Base-by-base conservation (phyloP, 331 rosid species). In the Stylosanthes scabra region DNA sequence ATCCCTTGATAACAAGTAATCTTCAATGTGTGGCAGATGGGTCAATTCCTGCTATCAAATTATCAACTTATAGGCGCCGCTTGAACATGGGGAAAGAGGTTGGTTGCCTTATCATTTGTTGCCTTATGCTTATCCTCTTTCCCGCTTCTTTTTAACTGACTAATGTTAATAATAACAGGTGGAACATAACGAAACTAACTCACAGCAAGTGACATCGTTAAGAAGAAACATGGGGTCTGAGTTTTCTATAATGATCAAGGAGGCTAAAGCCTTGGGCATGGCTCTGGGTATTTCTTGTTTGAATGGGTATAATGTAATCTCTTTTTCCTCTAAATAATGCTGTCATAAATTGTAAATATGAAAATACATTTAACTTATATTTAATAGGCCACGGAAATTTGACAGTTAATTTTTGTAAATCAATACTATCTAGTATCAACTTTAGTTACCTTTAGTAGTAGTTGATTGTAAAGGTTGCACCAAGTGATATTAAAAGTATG, bases 231-330 rank as follows among this genome's bases (percentile, higher is more conserved):
- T 57, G 88, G 97, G 96, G 51, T 89, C 96, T 78, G 89, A 88
- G 75, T 92, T 92, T 77, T 92, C 96, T 16, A 80, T 89, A 81
- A 86, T 89, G 96, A 86, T 89, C 42, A 88, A 81, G 80, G 96
- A 92, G 83, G 90, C 96, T 51, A 85, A 83, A 75, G 59, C 77
- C 66, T 84, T 92, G 81, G 93, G 89, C 49, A 42, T 78, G 86
- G 88, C 92, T 31, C 96, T 89, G 25, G 96, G 96, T 54, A 75
- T 92, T 59, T 85, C 90, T 62, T 87, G 90, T 77, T 77, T 92
- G 80, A 85, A 83, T 75, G 97, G 90, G 97, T 92, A 89, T 61
- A 64, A 58, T 10, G 55, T 58, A 74, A 44, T 6, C 52, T 44
- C 44, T 28, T 58, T 58, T 54, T 77, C 73, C 64, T 81, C 46